A percentile compares a stretch with the other conserved stretches of the same genome.
Conservation (phyloP, 2,329 filamentous ascomycete species). For the Neonectria magnoliae region DNA sequence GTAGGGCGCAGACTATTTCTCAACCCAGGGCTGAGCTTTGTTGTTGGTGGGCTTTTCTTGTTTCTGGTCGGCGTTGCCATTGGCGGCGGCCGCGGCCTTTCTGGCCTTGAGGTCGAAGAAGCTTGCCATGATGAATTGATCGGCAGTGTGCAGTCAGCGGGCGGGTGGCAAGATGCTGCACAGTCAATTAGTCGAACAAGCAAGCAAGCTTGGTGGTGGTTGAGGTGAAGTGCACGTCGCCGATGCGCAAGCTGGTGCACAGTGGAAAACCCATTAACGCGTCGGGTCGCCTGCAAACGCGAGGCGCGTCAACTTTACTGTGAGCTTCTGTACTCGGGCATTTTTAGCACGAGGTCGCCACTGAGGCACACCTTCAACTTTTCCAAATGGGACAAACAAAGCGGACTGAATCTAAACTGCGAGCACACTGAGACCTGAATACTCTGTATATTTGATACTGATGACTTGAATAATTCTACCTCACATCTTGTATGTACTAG, state of each 20-base stretch:
- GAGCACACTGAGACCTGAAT: no score
- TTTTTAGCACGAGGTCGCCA: background rate
- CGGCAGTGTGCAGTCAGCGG: background rate
- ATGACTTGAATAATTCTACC: background rate
- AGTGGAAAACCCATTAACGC: conserved; percentile 29
- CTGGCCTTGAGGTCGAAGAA: conserved; percentile 98
- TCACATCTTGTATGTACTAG: background rate
- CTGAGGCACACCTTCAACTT: background rate
- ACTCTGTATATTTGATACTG: no score
- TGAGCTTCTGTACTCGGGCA: background rate
- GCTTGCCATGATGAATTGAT: conserved; percentile 73
- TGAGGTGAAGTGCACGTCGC: conserved; percentile 1
- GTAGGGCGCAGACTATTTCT: conserved; percentile 86
- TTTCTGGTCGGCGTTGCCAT: conserved; percentile 71
- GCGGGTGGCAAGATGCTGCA: background rate
- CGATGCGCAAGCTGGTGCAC: background rate
- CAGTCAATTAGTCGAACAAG: background rate
- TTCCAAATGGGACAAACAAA: background rate
- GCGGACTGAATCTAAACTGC: no score
- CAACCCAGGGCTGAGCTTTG: conserved; percentile 90
- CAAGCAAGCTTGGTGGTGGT: conserved; percentile 8
- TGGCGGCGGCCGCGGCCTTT: conserved; percentile 74
- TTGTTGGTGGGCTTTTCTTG: conserved; percentile 67
- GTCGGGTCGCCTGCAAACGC: conserved; percentile 18
- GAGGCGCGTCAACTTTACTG: conserved; percentile 16